A percentile compares a stretch with the other conserved stretches of the same genome.
These are phyloP conservation scores for Colletotrichum plurivorum DNA, from an alignment of 2,329 filamentous ascomycete species.

Conservation along the genomic window DNA sequence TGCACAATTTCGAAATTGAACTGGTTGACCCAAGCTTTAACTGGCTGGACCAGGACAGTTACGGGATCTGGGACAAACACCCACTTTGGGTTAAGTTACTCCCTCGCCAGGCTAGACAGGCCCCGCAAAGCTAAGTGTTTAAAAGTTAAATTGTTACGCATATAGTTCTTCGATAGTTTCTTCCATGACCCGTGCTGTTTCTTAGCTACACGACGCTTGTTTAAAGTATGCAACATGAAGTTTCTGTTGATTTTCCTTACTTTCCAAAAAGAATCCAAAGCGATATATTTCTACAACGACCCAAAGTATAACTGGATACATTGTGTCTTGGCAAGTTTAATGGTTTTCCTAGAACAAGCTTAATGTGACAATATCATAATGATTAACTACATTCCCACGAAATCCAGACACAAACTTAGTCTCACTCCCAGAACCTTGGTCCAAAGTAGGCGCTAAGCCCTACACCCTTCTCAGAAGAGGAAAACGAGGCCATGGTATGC, in stretches of 20 bases:
- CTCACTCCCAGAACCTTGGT: constrained; percentile 27
- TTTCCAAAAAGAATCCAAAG: no score
- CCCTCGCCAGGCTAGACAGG: not conserved
- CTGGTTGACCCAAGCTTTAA: constrained; percentile 50
- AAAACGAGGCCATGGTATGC: constrained; percentile 26
- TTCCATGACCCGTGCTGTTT: no score
- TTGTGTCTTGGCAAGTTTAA: no score
- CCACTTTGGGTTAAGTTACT: constrained; percentile 32
- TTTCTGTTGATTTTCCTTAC: no score
- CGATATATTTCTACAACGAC: no score
- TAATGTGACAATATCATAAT: no score
- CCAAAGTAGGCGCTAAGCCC: constrained; percentile 26
- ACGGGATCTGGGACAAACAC: constrained; percentile 38
- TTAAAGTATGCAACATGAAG: no score
- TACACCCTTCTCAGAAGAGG: constrained; percentile 15
- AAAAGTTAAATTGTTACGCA: not conserved
- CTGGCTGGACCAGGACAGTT: constrained; percentile 50
- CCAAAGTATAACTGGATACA: no score
- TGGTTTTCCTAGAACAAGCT: no score
- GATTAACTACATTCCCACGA: no score
- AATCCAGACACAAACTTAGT: no score
- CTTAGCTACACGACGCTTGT: no score
- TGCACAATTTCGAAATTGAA: constrained; percentile 62
- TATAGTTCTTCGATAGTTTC: not conserved
- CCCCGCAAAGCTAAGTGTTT: not conserved